A percentile compares a stretch with the other conserved stretches of the same genome.
These are phyloP conservation scores for Pseudocercospora fuligena DNA, from an alignment of 2,329 filamentous ascomycete genomes.

Conservation along the genomic window DNA sequence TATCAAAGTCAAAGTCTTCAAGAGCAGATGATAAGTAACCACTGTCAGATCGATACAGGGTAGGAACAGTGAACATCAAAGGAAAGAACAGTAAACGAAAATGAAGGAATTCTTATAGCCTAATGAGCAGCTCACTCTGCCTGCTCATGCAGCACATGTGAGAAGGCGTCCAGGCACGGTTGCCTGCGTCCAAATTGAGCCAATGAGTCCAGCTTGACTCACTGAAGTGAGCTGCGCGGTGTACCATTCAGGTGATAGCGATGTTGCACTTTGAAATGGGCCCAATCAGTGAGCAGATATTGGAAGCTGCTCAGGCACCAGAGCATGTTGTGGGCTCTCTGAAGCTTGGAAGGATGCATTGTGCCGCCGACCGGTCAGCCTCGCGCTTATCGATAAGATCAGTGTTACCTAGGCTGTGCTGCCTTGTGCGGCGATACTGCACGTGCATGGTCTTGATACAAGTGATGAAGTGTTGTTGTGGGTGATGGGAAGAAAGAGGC, in stretches of 20 bases:
- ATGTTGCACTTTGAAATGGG: neutral
- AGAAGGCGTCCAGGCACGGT: slow-evolving; percentile 2
- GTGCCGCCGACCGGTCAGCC: neutral
- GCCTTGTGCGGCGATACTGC: neutral
- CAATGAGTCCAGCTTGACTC: slow-evolving; percentile 4
- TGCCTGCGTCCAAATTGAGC: neutral
- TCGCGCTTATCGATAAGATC: slow-evolving; percentile 8
- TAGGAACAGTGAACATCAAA: neutral
- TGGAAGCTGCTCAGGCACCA: neutral
- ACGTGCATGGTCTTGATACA: neutral
- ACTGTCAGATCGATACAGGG: slow-evolving; percentile 5
- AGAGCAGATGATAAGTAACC: neutral
- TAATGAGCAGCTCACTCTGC: neutral
- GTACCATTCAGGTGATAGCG: neutral
- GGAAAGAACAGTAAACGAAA: neutral
- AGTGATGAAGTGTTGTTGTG: neutral
- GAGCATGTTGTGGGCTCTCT: neutral
- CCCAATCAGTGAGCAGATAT: neutral
- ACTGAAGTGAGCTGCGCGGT: neutral
- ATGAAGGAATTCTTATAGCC: neutral
- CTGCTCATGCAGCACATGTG: slow-evolving; percentile 1
- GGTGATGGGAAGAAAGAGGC: too few species aligned
- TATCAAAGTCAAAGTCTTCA: slow-evolving; percentile 5
- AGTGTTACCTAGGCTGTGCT: neutral
- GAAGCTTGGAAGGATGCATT: slow-evolving; percentile 7